A percentile compares a stretch with the other conserved stretches of the same genome.
Evolutionary conservation across 139 green algal species (phyloP).

Genomic region (Tetratostichococcus sp.): DNA sequence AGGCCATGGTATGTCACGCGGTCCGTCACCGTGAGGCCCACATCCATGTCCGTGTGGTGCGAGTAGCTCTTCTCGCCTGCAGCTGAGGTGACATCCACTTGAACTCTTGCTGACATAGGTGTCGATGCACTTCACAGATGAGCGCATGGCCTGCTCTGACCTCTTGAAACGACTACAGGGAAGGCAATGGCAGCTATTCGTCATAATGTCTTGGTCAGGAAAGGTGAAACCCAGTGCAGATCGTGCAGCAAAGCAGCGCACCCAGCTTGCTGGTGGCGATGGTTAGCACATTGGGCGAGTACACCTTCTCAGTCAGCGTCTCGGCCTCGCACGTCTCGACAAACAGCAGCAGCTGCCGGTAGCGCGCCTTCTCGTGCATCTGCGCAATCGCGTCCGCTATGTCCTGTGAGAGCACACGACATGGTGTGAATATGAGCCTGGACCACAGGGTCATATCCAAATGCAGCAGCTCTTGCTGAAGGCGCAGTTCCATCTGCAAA

Average conservation of each 20-base stretch:
- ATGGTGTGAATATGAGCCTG: too few species aligned
- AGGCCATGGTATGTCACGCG: conserved; percentile 63
- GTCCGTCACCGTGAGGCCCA: conserved; percentile 70
- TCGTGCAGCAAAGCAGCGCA: neutral
- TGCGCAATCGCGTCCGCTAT: conserved; percentile 30
- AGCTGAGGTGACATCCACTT: too few species aligned
- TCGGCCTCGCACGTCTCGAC: conserved; percentile 89
- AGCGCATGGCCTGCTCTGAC: too few species aligned
- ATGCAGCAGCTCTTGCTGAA: too few species aligned
- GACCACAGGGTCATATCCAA: too few species aligned
- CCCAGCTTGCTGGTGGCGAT: conserved; percentile 55
- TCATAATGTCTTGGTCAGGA: neutral
- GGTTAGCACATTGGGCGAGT: conserved; percentile 45
- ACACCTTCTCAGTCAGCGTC: conserved; percentile 63
- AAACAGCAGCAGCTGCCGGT: conserved; percentile 83
- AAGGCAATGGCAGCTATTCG: too few species aligned
- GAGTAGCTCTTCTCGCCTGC: conserved; percentile 68
- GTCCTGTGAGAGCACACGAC: conserved; percentile 2
- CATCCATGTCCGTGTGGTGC: conserved; percentile 46
- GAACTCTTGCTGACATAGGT: too few species aligned
- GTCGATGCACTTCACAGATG: too few species aligned
- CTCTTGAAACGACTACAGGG: too few species aligned
- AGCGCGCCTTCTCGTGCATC: conserved; percentile 70
- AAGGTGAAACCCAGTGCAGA: neutral
- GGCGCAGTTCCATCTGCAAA: too few species aligned